Base-by-base conservation (phyloP, 371 early-diverging fungal genomes). In the Saksenaea vasiformis region DNA sequence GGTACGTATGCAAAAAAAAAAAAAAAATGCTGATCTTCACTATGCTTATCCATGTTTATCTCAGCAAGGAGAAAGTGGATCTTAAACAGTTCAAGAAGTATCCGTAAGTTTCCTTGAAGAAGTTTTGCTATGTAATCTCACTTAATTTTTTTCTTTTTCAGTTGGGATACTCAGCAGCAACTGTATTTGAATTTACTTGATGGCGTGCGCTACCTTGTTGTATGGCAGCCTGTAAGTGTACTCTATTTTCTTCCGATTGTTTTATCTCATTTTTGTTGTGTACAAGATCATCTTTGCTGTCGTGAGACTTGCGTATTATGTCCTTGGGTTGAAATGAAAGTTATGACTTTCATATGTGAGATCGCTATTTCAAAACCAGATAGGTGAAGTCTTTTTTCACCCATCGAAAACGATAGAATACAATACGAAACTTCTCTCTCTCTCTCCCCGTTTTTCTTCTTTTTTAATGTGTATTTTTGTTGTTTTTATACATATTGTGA, bases 21-120 rank as follows among this genome's bases (percentile, higher is more conserved):
- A n/a, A n/a, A n/a, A n/a, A n/a, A 10, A 22, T n/a, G 51, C 22
- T 47, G 51, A 22, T 22, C 22, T 31, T 47, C 22, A 47, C 7
- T 22, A 0, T 47, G 10, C 24, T 47, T 47, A 22, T 47, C 51
- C 9, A n/a, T 11, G 11, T 39, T 5, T 47, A 47, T 47, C 22
- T 22, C 67, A 85, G 90, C 79, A 93, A 92, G 68, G 95, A 95
- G 72, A 92, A 92, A 64, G 94, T 95, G 9, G 91, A 93, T 68
- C 67, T 93, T 53, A 87, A 87, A 41, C 84, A 84, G 22, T 92
- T 95, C 68, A 87, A 86, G 62, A 80, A 82, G 58, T 93, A 93
- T 62, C 93, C 93, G 74, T 91, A 77, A 79, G 85, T 74, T 44
- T 57, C 31, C 31, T 4, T 58, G 27, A 59, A 51, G 22, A 26